Evolutionary conservation across 306 rosid species (phyloP).

Genomic region (Echinosophora koreensis): DNA sequence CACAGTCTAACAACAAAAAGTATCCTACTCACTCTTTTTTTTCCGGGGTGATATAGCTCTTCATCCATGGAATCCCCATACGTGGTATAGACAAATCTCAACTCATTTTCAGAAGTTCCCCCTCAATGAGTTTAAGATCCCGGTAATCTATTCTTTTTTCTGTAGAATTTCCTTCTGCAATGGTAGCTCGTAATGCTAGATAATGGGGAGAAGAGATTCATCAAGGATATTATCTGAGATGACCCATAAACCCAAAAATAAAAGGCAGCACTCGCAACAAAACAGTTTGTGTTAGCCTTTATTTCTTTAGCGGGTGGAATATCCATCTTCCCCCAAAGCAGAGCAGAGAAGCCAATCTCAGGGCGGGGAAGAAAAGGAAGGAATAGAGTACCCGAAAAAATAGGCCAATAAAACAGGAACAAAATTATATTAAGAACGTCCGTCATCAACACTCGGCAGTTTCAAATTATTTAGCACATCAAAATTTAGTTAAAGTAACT

Average conservation of each 20-base stretch:
- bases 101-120: no score
- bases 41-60: no score
- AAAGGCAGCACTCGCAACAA: neutral
- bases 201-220: neutral
- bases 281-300: conserved; percentile 1
- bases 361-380: neutral
- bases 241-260: neutral
- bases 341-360: neutral
- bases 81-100: no score
- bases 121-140: no score
- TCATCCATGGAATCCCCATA: no score
- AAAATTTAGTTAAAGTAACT: conserved; percentile 55
- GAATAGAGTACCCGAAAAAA: neutral
- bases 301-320: conserved; percentile 25
- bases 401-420: conserved; percentile 15
- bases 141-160: no score
- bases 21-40: no score
- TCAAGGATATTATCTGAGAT: neutral
- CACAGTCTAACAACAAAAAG: no score
- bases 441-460: conserved; percentile 30
- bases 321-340: conserved; percentile 20
- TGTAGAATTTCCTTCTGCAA: no score
- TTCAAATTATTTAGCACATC: conserved; percentile 58
- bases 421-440: conserved; percentile 20
- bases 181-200: neutral